Percentiles rank a stretch among this genome's conserved stretches.
phyloP scores from a whole-genome alignment of 257 asterid species.

The Lithospermum erythrorhizon region DNA sequence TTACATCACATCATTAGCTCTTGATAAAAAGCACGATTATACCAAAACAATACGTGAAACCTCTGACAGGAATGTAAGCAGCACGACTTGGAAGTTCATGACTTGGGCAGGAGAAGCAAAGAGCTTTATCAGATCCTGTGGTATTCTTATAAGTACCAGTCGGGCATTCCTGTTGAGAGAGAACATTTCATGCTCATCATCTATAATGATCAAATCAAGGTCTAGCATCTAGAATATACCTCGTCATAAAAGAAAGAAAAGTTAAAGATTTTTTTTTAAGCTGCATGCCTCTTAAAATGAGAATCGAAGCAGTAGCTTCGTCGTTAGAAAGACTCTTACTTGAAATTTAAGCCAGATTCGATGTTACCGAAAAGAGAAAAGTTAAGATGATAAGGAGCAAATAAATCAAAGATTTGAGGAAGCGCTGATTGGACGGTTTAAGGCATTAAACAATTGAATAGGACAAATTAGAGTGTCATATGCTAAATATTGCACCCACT shows the following conservation, averaged over 20 bases:
- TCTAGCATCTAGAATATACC: neutral
- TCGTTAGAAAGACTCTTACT: no score
- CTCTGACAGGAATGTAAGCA: slow-evolving; percentile 63
- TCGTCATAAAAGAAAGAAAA: neutral
- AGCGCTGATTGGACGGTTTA: neutral
- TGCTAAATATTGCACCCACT: no score
- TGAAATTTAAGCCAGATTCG: no score
- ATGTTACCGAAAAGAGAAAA: no score
- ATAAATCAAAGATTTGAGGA: neutral
- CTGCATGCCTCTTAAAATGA: no score
- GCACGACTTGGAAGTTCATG: slow-evolving; percentile 86
- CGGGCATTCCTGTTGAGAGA: slow-evolving; percentile 72
- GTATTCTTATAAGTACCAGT: slow-evolving; percentile 83
- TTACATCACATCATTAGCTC: neutral
- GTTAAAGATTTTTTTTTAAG: no score
- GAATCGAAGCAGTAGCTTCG: no score
- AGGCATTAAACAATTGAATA: no score
- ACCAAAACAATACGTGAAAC: slow-evolving; percentile 20
- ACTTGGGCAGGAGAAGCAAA: slow-evolving; percentile 73
- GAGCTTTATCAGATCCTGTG: slow-evolving; percentile 76
- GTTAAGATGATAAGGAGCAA: no score
- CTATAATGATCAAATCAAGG: slow-evolving; percentile 4
- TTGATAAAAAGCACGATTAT: neutral
- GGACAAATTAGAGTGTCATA: no score
- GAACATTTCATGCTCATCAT: slow-evolving; percentile 1